A percentile compares a stretch with the other conserved stretches of the same genome.
phyloP scores from a whole-genome alignment of 495 filamentous ascomycete genomes.

The Lichina pygmaea region DNA sequence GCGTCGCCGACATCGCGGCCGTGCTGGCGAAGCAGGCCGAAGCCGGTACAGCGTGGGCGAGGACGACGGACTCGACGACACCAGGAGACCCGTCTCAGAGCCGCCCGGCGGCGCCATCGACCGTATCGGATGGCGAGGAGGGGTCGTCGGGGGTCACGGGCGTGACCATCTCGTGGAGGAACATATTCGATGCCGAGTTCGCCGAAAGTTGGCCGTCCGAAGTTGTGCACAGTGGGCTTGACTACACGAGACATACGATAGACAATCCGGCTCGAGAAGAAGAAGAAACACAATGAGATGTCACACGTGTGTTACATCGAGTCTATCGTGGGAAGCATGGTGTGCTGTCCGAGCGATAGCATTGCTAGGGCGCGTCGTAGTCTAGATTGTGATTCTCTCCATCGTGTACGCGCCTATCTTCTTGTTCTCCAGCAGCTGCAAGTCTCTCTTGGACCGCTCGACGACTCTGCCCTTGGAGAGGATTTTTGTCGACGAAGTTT shows the following conservation, averaged over 20 bases:
- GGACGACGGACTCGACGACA: neutral
- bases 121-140: neutral
- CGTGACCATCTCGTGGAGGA: constrained; percentile 40
- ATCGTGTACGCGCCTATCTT: neutral
- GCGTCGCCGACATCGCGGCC: constrained; percentile 61
- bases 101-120: too few relatives aligned
- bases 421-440: constrained; percentile 10
- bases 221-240: constrained; percentile 33
- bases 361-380: neutral
- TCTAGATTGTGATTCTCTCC: neutral
- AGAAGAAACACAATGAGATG: too few relatives aligned
- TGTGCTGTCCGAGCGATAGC: neutral
- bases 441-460: constrained; percentile 35
- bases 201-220: constrained; percentile 39
- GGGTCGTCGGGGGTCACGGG: constrained; percentile 6
- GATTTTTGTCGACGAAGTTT: constrained; percentile 25
- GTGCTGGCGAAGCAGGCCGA: constrained; percentile 31
- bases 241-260: neutral
- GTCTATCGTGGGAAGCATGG: neutral
- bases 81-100: too few relatives aligned
- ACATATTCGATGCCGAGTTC: constrained; percentile 35
- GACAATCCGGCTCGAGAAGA: too few relatives aligned
- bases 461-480: constrained; percentile 34
- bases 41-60: neutral
- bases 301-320: too few relatives aligned